phyloP scores from a whole-genome alignment of 2,329 filamentous ascomycete species.

The Nemania sp. region DNA sequence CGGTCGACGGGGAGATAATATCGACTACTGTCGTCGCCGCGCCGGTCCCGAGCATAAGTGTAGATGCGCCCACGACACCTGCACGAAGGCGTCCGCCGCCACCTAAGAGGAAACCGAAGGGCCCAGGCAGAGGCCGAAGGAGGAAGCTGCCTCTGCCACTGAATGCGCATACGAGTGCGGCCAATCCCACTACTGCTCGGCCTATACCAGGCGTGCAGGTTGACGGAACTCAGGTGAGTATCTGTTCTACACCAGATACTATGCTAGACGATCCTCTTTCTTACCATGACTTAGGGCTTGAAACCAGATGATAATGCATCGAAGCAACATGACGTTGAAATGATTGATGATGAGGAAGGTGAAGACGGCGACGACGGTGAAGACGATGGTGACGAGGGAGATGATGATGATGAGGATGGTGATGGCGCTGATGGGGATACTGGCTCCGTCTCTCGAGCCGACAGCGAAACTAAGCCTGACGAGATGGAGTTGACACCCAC shows the following conservation, averaged over 20 bases:
- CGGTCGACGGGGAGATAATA: slow-evolving; percentile 80
- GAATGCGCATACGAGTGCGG: slow-evolving; percentile 40
- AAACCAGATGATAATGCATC: slow-evolving; percentile 50
- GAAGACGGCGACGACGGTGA: slow-evolving; percentile 54
- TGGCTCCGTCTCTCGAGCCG: slow-evolving; percentile 39
- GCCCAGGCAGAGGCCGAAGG: slow-evolving; percentile 77
- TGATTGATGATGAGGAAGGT: slow-evolving; percentile 57
- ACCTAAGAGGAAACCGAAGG: slow-evolving; percentile 80
- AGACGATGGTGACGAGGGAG: slow-evolving; percentile 52
- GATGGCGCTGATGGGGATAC: slow-evolving; percentile 54
- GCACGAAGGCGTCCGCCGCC: slow-evolving; percentile 70
- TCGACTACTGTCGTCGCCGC: slow-evolving; percentile 60
- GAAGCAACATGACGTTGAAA: slow-evolving; percentile 56
- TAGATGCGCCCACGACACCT: slow-evolving; percentile 55
- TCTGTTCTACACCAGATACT: slow-evolving; percentile 37
- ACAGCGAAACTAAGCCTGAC: slow-evolving; percentile 40
- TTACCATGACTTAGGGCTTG: slow-evolving; percentile 42
- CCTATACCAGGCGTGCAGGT: slow-evolving; percentile 46
- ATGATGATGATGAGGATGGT: slow-evolving; percentile 51
- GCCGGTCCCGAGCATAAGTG: slow-evolving; percentile 56
- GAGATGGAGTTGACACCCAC: slow-evolving; percentile 42
- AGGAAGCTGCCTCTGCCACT: slow-evolving; percentile 62
- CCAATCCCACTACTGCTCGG: slow-evolving; percentile 46
- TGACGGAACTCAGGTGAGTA: slow-evolving; percentile 46
- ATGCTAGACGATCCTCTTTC: background rate